Conservation (phyloP, 2,329 filamentous ascomycete genomes). For the Helicocarpus griseus region DNA sequence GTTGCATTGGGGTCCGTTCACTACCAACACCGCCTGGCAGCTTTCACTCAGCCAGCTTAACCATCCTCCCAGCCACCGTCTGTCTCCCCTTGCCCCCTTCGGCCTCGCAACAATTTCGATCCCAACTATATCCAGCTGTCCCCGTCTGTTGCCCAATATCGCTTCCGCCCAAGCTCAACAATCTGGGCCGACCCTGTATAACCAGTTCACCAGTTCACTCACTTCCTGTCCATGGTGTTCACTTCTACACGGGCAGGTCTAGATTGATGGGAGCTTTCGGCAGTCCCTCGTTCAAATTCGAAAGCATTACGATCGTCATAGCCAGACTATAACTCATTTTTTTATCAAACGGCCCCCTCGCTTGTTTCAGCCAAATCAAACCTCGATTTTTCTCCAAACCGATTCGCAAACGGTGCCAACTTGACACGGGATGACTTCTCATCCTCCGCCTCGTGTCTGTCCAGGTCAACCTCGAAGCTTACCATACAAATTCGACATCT, state of each 20-base stretch:
- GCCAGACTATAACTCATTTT: neutral
- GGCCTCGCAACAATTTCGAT: slow-evolving; percentile 2
- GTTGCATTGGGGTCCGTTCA: neutral
- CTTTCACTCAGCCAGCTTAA: neutral
- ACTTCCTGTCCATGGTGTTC: neutral
- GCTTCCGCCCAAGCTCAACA: neutral
- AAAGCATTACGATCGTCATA: neutral
- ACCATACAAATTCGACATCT: neutral
- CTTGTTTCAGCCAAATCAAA: neutral
- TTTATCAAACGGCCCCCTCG: neutral
- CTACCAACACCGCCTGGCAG: neutral
- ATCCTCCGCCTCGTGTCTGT: slow-evolving; percentile 4
- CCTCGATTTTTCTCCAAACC: neutral
- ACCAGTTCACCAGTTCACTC: neutral
- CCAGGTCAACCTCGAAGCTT: neutral
- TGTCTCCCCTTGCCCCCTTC: neutral
- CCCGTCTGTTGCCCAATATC: slow-evolving; percentile 2
- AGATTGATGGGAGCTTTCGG: neutral
- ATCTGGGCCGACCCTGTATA: neutral
- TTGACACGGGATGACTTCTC: slow-evolving; percentile 9
- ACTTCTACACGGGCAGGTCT: neutral
- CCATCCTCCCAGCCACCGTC: neutral
- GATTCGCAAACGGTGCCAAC: neutral
- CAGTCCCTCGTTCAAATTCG: neutral
- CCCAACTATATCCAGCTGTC: slow-evolving; percentile 4